Conservation (phyloP, 1,284 basidiomycete species). For the Phenoliferia sp. region DNA sequence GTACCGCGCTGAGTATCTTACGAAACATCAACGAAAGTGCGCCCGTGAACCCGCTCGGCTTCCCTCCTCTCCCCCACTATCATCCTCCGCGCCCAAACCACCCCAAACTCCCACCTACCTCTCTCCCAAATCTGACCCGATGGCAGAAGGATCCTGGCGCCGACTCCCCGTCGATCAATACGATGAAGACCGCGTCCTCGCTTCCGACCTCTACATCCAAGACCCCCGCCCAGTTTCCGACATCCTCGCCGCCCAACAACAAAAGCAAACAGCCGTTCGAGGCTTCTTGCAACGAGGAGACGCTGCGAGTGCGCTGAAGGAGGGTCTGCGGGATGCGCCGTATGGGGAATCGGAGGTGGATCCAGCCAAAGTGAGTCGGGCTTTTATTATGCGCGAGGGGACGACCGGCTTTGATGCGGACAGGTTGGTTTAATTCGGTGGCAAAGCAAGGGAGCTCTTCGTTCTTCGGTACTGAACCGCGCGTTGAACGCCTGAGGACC, state of each 20-base stretch:
- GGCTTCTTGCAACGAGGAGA: slow-evolving; percentile 66
- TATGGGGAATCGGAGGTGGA: slow-evolving; percentile 72
- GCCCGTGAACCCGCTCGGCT: neutral
- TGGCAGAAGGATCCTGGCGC: slow-evolving; percentile 11
- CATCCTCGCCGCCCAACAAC: slow-evolving; percentile 68
- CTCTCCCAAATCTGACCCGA: neutral
- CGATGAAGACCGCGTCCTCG: slow-evolving; percentile 84
- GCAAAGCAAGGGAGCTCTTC: neutral
- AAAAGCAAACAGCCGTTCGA: slow-evolving; percentile 68
- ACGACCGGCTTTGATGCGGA: neutral
- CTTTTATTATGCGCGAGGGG: neutral
- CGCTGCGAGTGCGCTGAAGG: slow-evolving; percentile 62
- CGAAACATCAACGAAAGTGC: neutral
- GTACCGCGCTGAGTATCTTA: no score
- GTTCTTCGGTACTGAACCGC: neutral
- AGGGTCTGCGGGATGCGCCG: slow-evolving; percentile 69
- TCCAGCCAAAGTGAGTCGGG: slow-evolving; percentile 70
- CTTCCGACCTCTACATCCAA: slow-evolving; percentile 78
- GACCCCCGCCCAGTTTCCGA: slow-evolving; percentile 75
- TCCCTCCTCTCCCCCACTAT: neutral
- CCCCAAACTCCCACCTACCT: no score
- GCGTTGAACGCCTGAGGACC: neutral
- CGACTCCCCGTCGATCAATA: slow-evolving; percentile 45
- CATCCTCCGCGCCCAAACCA: neutral
- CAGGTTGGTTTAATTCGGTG: neutral